phyloP scores from a whole-genome alignment of 768 basidiomycete genomes.

The Mycena pura region DNA sequence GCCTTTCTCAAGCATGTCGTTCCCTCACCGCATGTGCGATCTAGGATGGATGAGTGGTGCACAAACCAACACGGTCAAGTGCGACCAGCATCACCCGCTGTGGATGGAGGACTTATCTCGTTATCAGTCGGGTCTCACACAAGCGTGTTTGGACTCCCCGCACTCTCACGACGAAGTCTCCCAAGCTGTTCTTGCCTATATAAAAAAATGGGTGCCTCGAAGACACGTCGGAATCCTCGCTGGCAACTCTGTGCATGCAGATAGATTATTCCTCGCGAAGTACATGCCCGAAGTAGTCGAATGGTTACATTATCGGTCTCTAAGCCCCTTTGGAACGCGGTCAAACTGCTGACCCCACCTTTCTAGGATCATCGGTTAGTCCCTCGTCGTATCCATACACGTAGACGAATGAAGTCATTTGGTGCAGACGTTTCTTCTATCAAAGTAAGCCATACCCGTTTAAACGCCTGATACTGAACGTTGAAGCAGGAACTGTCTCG shows the following conservation, averaged over 20 bases:
- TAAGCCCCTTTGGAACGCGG: conserved; percentile 3
- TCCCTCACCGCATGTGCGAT: not conserved
- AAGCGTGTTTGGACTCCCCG: conserved; percentile 77
- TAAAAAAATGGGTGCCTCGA: conserved; percentile 85
- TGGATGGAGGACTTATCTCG: not conserved
- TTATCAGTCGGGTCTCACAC: conserved; percentile 78
- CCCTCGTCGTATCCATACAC: not conserved
- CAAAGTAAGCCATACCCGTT: conserved; percentile 53
- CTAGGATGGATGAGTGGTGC: conserved; percentile 91
- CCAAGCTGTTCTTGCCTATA: conserved; percentile 70
- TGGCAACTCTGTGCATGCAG: conserved; percentile 87
- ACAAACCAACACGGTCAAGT: conserved; percentile 79
- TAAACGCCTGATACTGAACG: not conserved
- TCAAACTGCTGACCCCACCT: not conserved
- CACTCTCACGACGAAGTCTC: conserved; percentile 67
- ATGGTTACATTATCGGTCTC: conserved; percentile 82
- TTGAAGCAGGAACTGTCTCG: conserved; percentile 67
- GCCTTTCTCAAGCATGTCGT: conserved; percentile 3
- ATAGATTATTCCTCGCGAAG: conserved; percentile 71
- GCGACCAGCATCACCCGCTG: conserved; percentile 29
- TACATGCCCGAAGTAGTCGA: conserved; percentile 85
- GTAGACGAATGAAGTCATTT: not conserved
- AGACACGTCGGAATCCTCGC: conserved; percentile 73
- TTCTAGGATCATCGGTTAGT: conserved; percentile 30
- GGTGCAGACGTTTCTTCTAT: conserved; percentile 80